Evolutionary conservation across 768 basidiomycete genomes (phyloP).

Genomic region (Termitomyces sp.): DNA sequence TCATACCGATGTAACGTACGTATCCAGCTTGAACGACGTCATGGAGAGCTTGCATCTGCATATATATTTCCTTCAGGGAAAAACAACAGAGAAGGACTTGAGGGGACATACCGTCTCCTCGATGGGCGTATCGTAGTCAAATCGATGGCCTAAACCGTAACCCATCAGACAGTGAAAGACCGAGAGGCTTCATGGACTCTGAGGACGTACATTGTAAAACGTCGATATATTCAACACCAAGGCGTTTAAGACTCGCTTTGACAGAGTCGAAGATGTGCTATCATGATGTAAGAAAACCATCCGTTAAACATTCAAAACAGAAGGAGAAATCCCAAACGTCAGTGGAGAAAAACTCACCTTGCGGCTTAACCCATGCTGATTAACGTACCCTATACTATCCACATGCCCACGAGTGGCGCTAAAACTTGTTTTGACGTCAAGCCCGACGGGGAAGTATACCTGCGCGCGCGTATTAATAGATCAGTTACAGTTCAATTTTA

Average conservation of each 20-base stretch:
- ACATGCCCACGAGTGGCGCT: conserved; percentile 13
- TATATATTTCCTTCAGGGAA: too few relatives aligned
- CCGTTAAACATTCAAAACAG: too few relatives aligned
- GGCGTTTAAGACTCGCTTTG: conserved; percentile 56
- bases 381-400: conserved; percentile 48
- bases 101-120: conserved; percentile 40
- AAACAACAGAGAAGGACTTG: too few relatives aligned
- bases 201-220: conserved; percentile 56
- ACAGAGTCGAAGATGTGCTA: conserved; percentile 74
- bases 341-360: too few relatives aligned
- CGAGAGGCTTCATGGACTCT: background rate
- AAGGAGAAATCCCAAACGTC: background rate
- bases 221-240: conserved; percentile 77
- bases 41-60: too few relatives aligned
- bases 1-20: too few relatives aligned
- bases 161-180: background rate
- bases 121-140: conserved; percentile 55
- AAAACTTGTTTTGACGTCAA: conserved; percentile 14
- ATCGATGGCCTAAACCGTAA: conserved; percentile 41
- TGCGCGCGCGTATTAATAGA: too few relatives aligned
- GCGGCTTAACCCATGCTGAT: conserved; percentile 43
- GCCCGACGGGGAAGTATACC: conserved; percentile 34
- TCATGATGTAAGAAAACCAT: too few relatives aligned
- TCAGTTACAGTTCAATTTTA: too few relatives aligned
- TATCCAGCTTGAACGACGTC: too few relatives aligned